phyloP scores from a whole-genome alignment of 345 rosid genomes.

The thale cress (Arabidopsis thaliana) region TAIR10.1 NC_003074.8:22183501-22184000 shows the following conservation, averaged over 20 bases:
- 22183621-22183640: constrained; percentile 72
- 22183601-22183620: constrained; percentile 45
- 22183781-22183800: background rate
- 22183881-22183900: constrained; percentile 77
- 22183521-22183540: background rate
- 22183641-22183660: constrained; percentile 71
- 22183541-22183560: background rate
- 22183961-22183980: constrained; percentile 87
- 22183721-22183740: constrained; percentile 36
- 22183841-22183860: constrained; percentile 34
- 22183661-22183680: constrained; percentile 80
- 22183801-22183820: background rate
- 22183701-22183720: constrained; percentile 53
- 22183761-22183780: constrained; percentile 18
- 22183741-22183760: constrained; percentile 60
- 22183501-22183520: constrained; percentile 8
- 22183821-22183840: background rate
- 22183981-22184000: constrained; percentile 92
- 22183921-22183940: constrained; percentile 95
- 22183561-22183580: constrained; percentile 51
- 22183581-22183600: constrained; percentile 60
- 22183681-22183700: constrained; percentile 89
- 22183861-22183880: constrained; percentile 92
- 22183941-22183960: constrained; percentile 87
- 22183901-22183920: constrained; percentile 90